Evolutionary conservation across 2,329 filamentous ascomycete genomes (phyloP).

Genomic region (Diaporthe nobilis): DNA sequence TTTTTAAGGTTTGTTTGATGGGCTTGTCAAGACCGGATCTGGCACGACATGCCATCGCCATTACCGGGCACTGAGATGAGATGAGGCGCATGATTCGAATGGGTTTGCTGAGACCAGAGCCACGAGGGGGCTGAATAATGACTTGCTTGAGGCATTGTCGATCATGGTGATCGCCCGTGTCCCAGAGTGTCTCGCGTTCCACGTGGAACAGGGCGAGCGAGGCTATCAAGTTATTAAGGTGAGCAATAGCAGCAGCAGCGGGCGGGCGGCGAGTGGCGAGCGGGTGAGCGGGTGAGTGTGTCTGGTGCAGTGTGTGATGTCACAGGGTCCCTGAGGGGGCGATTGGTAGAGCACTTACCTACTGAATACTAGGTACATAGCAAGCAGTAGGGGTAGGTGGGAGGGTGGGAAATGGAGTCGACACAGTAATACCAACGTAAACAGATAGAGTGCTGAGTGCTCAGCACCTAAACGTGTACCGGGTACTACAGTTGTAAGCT

Average conservation of each 20-base stretch:
- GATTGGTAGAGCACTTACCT: neutral
- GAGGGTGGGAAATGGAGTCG: no score
- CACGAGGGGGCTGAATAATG: neutral
- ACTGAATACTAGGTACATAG: neutral
- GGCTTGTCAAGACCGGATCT: conserved; percentile 32
- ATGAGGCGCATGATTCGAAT: conserved; percentile 29
- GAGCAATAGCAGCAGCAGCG: neutral
- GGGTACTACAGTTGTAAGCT: neutral
- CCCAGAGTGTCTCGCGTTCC: conserved; percentile 20
- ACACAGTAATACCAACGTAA: neutral
- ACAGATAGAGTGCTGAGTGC: neutral
- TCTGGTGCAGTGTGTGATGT: conserved; percentile 10
- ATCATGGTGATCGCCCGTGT: conserved; percentile 27
- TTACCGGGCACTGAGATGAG: conserved; percentile 16
- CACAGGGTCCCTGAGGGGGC: neutral
- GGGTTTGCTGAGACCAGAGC: conserved; percentile 14
- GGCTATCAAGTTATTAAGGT: neutral
- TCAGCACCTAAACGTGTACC: neutral
- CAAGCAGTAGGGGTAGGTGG: neutral
- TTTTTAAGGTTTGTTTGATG: conserved; percentile 34
- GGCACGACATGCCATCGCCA: conserved; percentile 22
- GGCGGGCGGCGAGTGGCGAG: conserved; percentile 6
- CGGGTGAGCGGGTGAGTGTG: neutral
- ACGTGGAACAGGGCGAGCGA: conserved; percentile 13
- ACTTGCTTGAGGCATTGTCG: conserved; percentile 14